Percentiles rank a stretch among this genome's conserved stretches.
Evolutionary conservation across 2,329 filamentous ascomycete genomes (phyloP).

Genomic region (Fusarium sp.): DNA sequence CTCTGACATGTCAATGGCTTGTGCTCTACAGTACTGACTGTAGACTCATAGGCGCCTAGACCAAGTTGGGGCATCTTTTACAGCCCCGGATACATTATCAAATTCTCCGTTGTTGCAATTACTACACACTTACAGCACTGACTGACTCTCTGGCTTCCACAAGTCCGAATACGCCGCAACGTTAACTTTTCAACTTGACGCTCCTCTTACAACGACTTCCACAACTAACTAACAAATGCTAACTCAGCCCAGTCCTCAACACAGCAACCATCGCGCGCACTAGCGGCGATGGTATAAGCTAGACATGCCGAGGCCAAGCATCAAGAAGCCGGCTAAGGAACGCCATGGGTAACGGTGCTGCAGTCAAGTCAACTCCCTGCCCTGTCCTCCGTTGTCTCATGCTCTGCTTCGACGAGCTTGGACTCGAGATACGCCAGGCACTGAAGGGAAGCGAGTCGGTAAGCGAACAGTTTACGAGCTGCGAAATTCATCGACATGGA

Average conservation of each 20-base stretch:
- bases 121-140: background rate
- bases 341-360: slow-evolving; percentile 32
- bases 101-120: slow-evolving; percentile 11
- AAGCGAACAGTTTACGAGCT: slow-evolving; percentile 12
- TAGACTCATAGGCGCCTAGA: background rate
- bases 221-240: background rate
- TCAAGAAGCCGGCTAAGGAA: slow-evolving; percentile 28
- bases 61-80: slow-evolving; percentile 6
- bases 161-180: slow-evolving; percentile 27
- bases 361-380: background rate
- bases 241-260: background rate
- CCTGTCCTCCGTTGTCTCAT: slow-evolving; percentile 18
- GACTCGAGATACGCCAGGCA: background rate
- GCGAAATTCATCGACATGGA: background rate
- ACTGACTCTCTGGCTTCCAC: background rate
- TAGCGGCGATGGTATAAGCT: slow-evolving; percentile 25
- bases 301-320: slow-evolving; percentile 37
- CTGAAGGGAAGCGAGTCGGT: slow-evolving; percentile 4
- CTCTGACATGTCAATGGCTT: slow-evolving; percentile 30
- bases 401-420: background rate
- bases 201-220: background rate
- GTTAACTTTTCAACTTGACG: background rate
- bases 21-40: slow-evolving; percentile 5
- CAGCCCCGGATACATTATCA: slow-evolving; percentile 23
- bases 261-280: slow-evolving; percentile 1